Evolutionary conservation across 2,329 filamentous ascomycete species (phyloP).

Genomic region (Endoconidiophora laricicola): DNA sequence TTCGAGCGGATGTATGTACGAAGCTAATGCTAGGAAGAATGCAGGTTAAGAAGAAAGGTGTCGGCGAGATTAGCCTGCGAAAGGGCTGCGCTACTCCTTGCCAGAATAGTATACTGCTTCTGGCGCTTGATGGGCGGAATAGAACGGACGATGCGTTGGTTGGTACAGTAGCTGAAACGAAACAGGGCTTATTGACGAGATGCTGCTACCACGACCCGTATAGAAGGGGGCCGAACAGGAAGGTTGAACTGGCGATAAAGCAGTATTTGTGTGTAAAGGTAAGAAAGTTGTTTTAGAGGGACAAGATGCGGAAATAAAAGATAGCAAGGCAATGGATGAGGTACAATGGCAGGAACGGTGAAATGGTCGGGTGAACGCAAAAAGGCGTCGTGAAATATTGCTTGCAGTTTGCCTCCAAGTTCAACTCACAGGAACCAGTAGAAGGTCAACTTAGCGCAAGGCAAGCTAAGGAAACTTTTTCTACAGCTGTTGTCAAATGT

Average conservation of each 20-base stretch:
- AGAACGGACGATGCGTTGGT: slow-evolving; percentile 3
- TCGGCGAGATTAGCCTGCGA: too few species aligned
- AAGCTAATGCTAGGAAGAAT: background rate
- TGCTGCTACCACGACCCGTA: background rate
- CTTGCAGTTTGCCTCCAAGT: too few species aligned
- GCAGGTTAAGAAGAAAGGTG: too few species aligned
- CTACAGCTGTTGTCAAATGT: too few species aligned
- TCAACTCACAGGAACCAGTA: too few species aligned
- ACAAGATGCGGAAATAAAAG: background rate
- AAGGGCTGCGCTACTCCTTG: too few species aligned
- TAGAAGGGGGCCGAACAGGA: background rate
- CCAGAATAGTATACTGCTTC: too few species aligned
- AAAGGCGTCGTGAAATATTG: background rate
- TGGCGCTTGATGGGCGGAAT: background rate
- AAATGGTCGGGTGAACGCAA: background rate
- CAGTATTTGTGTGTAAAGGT: background rate
- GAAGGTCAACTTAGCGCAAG: too few species aligned
- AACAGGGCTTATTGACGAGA: background rate
- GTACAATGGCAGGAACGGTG: background rate
- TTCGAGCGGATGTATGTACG: background rate
- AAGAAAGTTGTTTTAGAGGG: background rate
- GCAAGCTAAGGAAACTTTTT: too few species aligned
- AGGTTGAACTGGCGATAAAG: slow-evolving; percentile 1
- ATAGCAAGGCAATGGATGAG: background rate
- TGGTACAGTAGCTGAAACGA: slow-evolving; percentile 7